Evolutionary conservation across 1,139 yeast species (phyloP).

Genomic region (Pneumocystis carinii): DNA sequence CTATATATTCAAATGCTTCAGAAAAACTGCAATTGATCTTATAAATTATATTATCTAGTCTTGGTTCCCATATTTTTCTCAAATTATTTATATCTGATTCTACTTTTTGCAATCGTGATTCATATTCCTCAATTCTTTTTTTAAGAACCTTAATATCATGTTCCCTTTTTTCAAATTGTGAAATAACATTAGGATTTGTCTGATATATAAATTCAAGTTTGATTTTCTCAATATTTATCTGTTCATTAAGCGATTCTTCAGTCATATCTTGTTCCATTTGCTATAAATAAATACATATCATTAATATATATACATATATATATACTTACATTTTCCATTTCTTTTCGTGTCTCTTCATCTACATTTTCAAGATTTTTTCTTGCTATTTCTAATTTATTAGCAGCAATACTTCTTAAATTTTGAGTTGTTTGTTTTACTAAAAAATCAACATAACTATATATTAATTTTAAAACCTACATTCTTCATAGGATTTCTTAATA

Average conservation of each 20-base stretch:
- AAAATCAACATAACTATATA: neutral
- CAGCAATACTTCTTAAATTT: neutral
- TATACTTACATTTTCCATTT: neutral
- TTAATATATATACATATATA: neutral
- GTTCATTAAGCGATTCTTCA: constrained; percentile 19
- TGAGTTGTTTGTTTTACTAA: neutral
- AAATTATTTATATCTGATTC: constrained; percentile 30
- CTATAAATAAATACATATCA: neutral
- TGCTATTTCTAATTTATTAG: neutral
- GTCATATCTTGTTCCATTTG: constrained; percentile 3
- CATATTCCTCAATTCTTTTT: constrained; percentile 20
- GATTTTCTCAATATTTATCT: constrained; percentile 21
- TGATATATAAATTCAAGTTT: constrained; percentile 22
- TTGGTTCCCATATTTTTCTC: constrained; percentile 42
- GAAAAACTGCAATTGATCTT: constrained; percentile 50
- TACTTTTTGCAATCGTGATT: constrained; percentile 21
- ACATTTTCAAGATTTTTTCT: neutral
- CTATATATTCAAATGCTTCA: constrained; percentile 53
- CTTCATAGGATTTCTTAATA: neutral
- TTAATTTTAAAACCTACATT: neutral
- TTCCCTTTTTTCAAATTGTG: constrained; percentile 19
- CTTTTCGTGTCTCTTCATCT: neutral
- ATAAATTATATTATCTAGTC: constrained; percentile 35
- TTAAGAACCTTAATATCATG: constrained; percentile 22
- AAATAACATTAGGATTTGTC: constrained; percentile 15